A percentile compares a stretch with the other conserved stretches of the same genome.
Evolutionary conservation across 768 basidiomycete genomes (phyloP).

Genomic region (Serendipita sp.): DNA sequence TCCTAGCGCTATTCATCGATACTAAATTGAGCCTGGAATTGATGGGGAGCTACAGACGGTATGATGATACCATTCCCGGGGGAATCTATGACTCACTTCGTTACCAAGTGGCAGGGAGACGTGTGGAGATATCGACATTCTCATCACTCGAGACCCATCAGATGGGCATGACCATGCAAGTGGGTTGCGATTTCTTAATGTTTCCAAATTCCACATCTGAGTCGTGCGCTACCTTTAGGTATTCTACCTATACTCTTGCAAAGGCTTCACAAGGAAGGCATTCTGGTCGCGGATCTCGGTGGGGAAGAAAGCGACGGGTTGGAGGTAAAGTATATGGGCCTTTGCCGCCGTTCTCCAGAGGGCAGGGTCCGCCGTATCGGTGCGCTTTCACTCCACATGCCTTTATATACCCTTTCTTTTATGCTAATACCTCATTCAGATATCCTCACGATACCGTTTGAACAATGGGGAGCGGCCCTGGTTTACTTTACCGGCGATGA

Average conservation of each 20-base stretch:
- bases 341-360: conserved; percentile 39
- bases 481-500: conserved; percentile 95
- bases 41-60: conserved; percentile 86
- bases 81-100: no score
- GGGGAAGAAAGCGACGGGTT: conserved; percentile 52
- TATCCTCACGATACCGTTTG: conserved; percentile 69
- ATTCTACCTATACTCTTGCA: conserved; percentile 44
- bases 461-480: conserved; percentile 63
- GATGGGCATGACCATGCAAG: conserved; percentile 69
- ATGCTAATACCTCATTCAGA: conserved; percentile 27
- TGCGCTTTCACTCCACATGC: conserved; percentile 13
- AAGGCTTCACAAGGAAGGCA: conserved; percentile 36
- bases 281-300: conserved; percentile 71
- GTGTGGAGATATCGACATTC: conserved; percentile 84
- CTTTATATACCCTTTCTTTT: neutral
- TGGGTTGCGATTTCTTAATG: conserved; percentile 17
- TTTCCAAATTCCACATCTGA: conserved; percentile 7
- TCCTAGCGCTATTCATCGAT: conserved; percentile 56
- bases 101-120: conserved; percentile 64
- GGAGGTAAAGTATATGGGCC: conserved; percentile 69
- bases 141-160: conserved; percentile 57
- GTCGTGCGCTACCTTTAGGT: conserved; percentile 24
- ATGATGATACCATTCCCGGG: neutral
- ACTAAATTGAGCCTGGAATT: conserved; percentile 58
- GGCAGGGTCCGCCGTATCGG: conserved; percentile 53